Conservation (phyloP, 306 rosid genomes). For the Astragalus glycyphyllos region DNA sequence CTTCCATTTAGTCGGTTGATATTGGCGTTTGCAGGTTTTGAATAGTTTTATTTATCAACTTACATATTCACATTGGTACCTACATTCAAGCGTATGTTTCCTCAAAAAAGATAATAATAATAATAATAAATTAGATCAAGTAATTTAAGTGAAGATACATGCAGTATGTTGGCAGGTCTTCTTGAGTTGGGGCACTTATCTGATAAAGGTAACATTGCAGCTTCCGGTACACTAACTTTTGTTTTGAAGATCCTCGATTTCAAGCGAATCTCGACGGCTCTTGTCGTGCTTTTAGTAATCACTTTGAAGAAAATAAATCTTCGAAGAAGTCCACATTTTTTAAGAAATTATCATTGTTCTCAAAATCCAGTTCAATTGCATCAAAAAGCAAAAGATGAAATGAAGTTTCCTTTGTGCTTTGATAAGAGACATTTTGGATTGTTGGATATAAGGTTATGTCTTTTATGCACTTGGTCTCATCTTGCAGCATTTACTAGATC, state of each 20-base stretch:
- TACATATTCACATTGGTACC: no score
- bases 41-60: no score
- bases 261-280: no score
- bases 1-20: no score
- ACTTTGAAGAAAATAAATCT: constrained; percentile 48
- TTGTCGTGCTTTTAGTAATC: constrained; percentile 30
- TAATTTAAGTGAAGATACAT: constrained; percentile 60
- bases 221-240: no score
- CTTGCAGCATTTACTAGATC: constrained; percentile 28
- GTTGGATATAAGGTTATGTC: constrained; percentile 12
- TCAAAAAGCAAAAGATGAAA: constrained; percentile 53
- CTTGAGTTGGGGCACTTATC: constrained; percentile 53
- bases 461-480: constrained; percentile 23
- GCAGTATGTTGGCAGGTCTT: constrained; percentile 56
- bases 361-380: constrained; percentile 45
- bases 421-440: constrained; percentile 21
- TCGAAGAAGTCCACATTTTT: constrained; percentile 55
- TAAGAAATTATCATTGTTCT: constrained; percentile 49
- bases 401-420: constrained; percentile 11
- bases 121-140: no score
- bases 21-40: no score
- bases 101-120: no score
- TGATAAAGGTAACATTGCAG: constrained; percentile 47
- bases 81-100: no score
- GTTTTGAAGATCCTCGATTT: no score